phyloP scores from a whole-genome alignment of 768 basidiomycete genomes.

The Dentipellis fragilis region DNA sequence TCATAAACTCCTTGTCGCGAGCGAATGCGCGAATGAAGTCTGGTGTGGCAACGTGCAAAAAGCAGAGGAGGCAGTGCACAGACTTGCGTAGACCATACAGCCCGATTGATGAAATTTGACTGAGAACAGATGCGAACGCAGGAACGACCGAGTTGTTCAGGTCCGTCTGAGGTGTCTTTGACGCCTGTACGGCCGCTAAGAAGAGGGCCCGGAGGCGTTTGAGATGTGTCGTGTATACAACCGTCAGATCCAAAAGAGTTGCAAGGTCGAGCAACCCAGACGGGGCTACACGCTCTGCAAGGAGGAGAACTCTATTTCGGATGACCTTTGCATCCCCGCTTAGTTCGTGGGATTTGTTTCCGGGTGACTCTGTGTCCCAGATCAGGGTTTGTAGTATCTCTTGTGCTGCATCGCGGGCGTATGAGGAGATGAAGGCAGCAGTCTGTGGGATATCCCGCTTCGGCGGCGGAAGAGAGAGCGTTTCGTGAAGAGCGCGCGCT shows the following conservation, averaged over 20 bases:
- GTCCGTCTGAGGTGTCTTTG: constrained; percentile 22
- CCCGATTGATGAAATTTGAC: constrained; percentile 33
- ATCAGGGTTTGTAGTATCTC: constrained; percentile 45
- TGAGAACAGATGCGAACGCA: constrained; percentile 40
- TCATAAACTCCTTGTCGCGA: constrained; percentile 38
- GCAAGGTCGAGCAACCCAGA: constrained; percentile 35
- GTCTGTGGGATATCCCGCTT: constrained; percentile 38
- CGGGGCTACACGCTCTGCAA: constrained; percentile 45
- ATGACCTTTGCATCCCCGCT: constrained; percentile 33
- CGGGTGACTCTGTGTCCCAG: constrained; percentile 31
- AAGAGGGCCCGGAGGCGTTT: constrained; percentile 38
- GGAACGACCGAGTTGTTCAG: constrained; percentile 35
- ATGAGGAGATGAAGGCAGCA: constrained; percentile 43
- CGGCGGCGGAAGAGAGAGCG: constrained; percentile 36
- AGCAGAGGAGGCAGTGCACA: constrained; percentile 41
- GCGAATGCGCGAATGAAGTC: constrained; percentile 43
- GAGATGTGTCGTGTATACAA: constrained; percentile 40
- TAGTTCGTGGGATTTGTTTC: constrained; percentile 1
- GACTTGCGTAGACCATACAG: constrained; percentile 59
- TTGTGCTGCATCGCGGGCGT: constrained; percentile 45
- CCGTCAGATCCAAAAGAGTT: constrained; percentile 52
- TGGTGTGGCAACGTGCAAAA: constrained; percentile 42
- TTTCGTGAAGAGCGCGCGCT: constrained; percentile 33
- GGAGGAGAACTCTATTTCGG: constrained; percentile 35
- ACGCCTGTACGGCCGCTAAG: constrained; percentile 26